phyloP scores from a whole-genome alignment of 768 basidiomycete species.

The Lactifluus hygrophoroides region DNA sequence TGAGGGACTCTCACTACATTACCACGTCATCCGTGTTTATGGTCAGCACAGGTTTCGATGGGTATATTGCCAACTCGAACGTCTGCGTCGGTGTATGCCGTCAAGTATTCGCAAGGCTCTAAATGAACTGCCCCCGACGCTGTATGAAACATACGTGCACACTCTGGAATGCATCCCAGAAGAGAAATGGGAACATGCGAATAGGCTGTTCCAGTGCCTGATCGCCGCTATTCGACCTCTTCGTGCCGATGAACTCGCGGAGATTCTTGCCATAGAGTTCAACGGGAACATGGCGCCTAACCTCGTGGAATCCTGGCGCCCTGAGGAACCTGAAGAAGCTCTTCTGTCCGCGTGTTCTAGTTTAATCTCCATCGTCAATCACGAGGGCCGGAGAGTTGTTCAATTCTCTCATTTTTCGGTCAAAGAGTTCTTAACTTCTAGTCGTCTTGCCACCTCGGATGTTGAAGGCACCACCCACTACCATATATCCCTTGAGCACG shows the following conservation, averaged over 20 bases:
- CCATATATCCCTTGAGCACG: neutral
- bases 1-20: neutral
- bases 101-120: neutral
- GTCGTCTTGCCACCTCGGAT: neutral
- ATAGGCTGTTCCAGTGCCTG: neutral
- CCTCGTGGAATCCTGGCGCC: neutral
- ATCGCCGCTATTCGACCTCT: neutral
- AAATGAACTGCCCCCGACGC: neutral
- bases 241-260: neutral
- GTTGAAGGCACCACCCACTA: neutral
- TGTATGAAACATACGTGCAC: neutral
- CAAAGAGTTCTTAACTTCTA: slow-evolving; percentile 4
- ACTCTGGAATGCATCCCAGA: neutral
- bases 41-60: neutral
- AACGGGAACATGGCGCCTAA: neutral
- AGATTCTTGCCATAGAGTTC: neutral
- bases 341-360: neutral
- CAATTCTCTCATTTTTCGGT: slow-evolving; percentile 5
- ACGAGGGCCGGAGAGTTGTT: neutral
- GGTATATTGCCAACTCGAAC: neutral
- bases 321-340: neutral
- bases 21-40: neutral
- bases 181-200: neutral
- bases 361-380: neutral
- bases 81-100: neutral